Evolutionary conservation across 495 filamentous ascomycete genomes (phyloP), one percentile per base, ranked within the genome.

Genomic region (Physcia stellaris): DNA sequence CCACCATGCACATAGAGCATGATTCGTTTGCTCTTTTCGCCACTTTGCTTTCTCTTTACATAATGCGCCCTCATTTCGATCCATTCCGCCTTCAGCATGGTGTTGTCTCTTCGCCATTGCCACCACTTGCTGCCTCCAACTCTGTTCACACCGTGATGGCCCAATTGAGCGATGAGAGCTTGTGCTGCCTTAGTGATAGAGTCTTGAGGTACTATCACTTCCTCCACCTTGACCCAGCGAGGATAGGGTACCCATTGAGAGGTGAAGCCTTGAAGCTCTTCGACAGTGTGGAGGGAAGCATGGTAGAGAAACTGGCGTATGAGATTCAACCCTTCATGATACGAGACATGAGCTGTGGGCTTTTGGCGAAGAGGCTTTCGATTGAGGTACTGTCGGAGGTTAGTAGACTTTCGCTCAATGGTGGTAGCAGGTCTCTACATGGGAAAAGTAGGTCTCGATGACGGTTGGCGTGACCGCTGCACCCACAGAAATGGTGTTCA

Each of bases 1-100:
- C 79, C 78, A 3, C 88, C 88, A 52, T 95, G 88, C 6, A 95
- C 70, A 58, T 96, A 96, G 18, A 96, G 63, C 79, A 96, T 93
- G 18, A 90, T 77, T 20, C 83, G 73, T 46, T 79, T 82, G 6
- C 69, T 66, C 21, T 69, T 58, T 34, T 70, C 67, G 3, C 55
- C 59, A 0, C 57, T 56, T 51, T 67, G 67, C 57, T 79, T 80
- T 38, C 80, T 70, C 50, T 78, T 70, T 33, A 79, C 59, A 48
- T 86, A 80, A 48, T 95, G 82, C 38, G 70, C 67, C 40, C 74
- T 75, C 87, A 94, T 94, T 66, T 94, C 90, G 45, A 96, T 79
- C 88, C 85, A 95, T 54, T 96, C 90, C 2, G 81, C 86, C 51
- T 74, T 75, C 35, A 92, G 57, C 0, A 71, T 69, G 22, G 61